These are phyloP conservation scores for Boletus barrowsii DNA, from an alignment of 768 basidiomycete species.

Conservation along the genomic window DNA sequence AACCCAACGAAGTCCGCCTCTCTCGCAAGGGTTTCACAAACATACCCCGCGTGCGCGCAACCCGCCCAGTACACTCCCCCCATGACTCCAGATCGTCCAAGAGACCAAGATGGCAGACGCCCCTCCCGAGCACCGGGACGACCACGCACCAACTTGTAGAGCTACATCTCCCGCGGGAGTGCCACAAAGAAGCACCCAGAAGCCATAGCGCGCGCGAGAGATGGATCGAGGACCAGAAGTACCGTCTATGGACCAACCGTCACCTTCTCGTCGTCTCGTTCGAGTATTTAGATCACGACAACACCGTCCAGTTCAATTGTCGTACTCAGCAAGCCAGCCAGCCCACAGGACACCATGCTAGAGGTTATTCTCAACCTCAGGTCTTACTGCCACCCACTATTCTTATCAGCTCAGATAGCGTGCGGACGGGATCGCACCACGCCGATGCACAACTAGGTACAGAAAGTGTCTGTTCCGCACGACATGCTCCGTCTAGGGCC, in stretches of 20 bases:
- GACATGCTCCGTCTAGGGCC: background rate
- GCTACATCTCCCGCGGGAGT: conserved; percentile 12
- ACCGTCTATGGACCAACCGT: background rate
- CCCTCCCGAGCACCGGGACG: background rate
- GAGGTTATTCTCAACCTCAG: conserved; percentile 4
- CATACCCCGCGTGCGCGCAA: conserved; percentile 28
- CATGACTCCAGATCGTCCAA: background rate
- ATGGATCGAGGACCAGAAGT: conserved; percentile 16
- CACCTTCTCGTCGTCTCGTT: conserved; percentile 11
- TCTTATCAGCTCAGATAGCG: conserved; percentile 1
- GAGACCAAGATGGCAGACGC: conserved; percentile 3
- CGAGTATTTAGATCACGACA: conserved; percentile 2
- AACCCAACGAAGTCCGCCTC: conserved; percentile 39
- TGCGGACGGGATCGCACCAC: background rate
- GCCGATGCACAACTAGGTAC: background rate
- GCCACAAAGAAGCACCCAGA: conserved; percentile 8
- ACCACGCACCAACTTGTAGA: background rate
- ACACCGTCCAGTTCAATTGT: conserved; percentile 10
- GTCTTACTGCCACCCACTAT: background rate
- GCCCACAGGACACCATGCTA: background rate
- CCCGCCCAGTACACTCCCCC: background rate
- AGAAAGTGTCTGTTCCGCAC: background rate
- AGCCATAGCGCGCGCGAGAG: conserved; percentile 3
- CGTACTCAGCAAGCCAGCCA: background rate
- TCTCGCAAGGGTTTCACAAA: conserved; percentile 30